Percentiles rank a stretch among this genome's conserved stretches.
Evolutionary conservation across 2,329 filamentous ascomycete genomes (phyloP).

Genomic region (Emericellopsis atlantica): DNA sequence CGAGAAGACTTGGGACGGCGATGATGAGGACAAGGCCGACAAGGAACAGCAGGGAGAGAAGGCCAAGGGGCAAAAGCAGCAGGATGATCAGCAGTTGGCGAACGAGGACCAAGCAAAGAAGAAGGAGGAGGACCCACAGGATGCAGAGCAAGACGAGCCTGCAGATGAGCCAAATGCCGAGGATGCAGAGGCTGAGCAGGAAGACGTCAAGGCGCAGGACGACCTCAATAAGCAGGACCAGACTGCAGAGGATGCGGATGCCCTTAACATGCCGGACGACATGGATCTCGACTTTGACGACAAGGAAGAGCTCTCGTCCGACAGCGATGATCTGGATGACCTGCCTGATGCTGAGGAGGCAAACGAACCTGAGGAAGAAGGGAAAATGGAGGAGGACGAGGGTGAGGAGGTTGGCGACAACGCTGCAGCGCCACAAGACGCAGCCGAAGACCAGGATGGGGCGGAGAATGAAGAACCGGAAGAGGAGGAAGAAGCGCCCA

Average conservation of each 20-base stretch:
- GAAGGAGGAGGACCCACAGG: slow-evolving; percentile 29
- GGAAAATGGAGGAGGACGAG: slow-evolving; percentile 25
- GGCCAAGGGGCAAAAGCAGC: slow-evolving; percentile 54
- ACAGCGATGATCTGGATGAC: slow-evolving; percentile 45
- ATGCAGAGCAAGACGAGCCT: slow-evolving; percentile 29
- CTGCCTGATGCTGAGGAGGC: slow-evolving; percentile 41
- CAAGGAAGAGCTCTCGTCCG: slow-evolving; percentile 40
- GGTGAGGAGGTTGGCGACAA: slow-evolving; percentile 18
- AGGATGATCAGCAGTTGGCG: slow-evolving; percentile 47
- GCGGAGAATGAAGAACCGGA: slow-evolving; percentile 34
- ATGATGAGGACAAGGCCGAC: slow-evolving; percentile 64
- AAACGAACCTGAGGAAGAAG: slow-evolving; percentile 35
- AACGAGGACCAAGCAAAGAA: slow-evolving; percentile 45
- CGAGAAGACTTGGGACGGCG: slow-evolving; percentile 98
- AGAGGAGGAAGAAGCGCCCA: slow-evolving; percentile 26
- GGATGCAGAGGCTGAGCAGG: slow-evolving; percentile 49
- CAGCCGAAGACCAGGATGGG: slow-evolving; percentile 40
- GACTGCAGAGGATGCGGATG: slow-evolving; percentile 69
- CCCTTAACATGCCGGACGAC: slow-evolving; percentile 75
- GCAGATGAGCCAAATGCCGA: slow-evolving; percentile 33
- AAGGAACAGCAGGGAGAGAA: slow-evolving; percentile 72
- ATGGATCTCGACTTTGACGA: slow-evolving; percentile 76
- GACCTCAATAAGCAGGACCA: slow-evolving; percentile 53
- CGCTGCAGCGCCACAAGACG: slow-evolving; percentile 23
- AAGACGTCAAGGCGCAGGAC: slow-evolving; percentile 41